A percentile compares a stretch with the other conserved stretches of the same genome.
These are phyloP conservation scores for Imleria badia DNA, from an alignment of 768 basidiomycete genomes.

Conservation along the genomic window DNA sequence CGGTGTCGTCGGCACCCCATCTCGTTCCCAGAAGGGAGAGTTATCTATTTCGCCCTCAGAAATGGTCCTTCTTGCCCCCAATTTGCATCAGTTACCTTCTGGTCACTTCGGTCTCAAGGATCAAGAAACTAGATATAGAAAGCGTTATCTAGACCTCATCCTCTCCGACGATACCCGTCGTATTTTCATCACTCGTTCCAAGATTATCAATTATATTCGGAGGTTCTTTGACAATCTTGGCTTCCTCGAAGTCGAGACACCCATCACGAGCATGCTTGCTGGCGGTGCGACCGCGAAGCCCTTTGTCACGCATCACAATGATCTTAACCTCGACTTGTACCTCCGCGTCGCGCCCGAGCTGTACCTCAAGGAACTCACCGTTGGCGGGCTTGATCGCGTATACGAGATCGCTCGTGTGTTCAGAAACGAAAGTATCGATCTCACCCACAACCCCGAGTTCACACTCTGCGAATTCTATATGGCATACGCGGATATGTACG, in stretches of 20 bases:
- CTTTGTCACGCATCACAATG: constrained; percentile 98
- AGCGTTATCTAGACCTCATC: constrained; percentile 98
- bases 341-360: constrained; percentile 97
- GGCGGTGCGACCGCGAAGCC: constrained; percentile 99
- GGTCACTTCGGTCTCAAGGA: constrained; percentile 94
- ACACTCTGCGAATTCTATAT: constrained; percentile 99
- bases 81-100: constrained; percentile 93
- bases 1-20: constrained; percentile 85
- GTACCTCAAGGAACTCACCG: constrained; percentile 96
- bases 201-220: constrained; percentile 90
- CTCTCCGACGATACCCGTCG: constrained; percentile 86
- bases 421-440: constrained; percentile 97
- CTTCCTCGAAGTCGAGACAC: constrained; percentile 99
- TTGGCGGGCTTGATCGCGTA: constrained; percentile 96
- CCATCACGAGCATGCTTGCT: constrained; percentile 94
- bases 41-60: constrained; percentile 81
- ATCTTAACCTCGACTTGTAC: constrained; percentile 93
- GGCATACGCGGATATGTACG: constrained; percentile 99
- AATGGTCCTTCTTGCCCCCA: constrained; percentile 90
- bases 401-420: constrained; percentile 99
- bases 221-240: constrained; percentile 87
- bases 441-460: constrained; percentile 99
- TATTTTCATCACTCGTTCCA: constrained; percentile 87
- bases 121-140: constrained; percentile 95
- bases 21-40: constrained; percentile 94